Percentiles rank a stretch among this genome's conserved stretches.
These are phyloP conservation scores for Gossypium stocksii DNA, from an alignment of 345 rosid species.

Conservation along the genomic window DNA sequence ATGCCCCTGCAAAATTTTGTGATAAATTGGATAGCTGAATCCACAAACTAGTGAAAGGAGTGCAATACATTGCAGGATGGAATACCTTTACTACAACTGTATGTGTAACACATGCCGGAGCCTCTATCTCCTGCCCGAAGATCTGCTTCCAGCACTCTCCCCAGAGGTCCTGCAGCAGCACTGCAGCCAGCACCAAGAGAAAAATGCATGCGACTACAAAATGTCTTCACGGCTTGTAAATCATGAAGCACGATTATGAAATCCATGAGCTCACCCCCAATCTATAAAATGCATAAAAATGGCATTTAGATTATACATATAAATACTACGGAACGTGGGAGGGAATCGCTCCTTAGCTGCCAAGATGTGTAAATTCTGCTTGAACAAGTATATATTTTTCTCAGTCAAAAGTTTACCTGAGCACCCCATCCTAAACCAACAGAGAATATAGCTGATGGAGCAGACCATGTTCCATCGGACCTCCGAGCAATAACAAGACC, in stretches of 20 bases:
- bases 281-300: conserved; percentile 34
- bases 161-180: conserved; percentile 97
- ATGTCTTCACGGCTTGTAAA: conserved; percentile 81
- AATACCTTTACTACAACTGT: conserved; percentile 88
- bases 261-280: conserved; percentile 97
- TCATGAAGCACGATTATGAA: conserved; percentile 84
- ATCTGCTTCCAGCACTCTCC: conserved; percentile 96
- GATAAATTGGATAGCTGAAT: not conserved
- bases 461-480: conserved; percentile 94
- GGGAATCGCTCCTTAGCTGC: not conserved
- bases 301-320: not conserved
- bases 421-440: conserved; percentile 98
- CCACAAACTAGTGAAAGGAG: not conserved
- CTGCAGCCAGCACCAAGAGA: conserved; percentile 97
- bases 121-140: conserved; percentile 78
- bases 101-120: conserved; percentile 74
- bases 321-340: not conserved
- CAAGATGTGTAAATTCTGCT: not conserved
- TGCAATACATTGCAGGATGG: not conserved
- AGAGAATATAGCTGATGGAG: conserved; percentile 83
- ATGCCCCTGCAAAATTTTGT: conserved; percentile 59
- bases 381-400: not conserved
- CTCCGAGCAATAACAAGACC: conserved; percentile 83
- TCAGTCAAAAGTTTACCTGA: conserved; percentile 47
- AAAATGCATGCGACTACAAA: conserved; percentile 94